Evolutionary conservation across 2,329 filamentous ascomycete genomes (phyloP).

Genomic region (Alternaria rosae): DNA sequence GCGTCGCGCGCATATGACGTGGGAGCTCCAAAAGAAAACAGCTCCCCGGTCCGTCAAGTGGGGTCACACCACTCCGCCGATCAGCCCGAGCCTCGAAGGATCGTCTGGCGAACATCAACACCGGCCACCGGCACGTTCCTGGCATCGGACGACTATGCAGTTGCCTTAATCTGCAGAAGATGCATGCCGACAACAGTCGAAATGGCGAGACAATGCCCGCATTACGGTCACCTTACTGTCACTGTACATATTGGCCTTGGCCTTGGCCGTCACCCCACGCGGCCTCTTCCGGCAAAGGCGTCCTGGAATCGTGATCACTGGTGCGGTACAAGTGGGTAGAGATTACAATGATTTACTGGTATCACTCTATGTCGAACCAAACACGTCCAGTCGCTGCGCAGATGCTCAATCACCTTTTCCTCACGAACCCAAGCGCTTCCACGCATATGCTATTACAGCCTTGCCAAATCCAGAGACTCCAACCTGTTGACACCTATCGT

Average conservation of each 20-base stretch:
- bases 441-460: neutral
- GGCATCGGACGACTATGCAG: neutral
- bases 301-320: neutral
- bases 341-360: neutral
- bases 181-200: neutral
- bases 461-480: neutral
- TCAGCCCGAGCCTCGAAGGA: conserved; percentile 1
- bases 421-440: neutral
- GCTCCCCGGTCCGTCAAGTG: conserved; percentile 22
- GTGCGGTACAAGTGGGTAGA: neutral
- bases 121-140: neutral
- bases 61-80: conserved; percentile 23
- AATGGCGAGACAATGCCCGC: neutral
- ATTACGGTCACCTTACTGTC: neutral
- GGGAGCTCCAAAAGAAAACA: conserved; percentile 22
- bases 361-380: conserved; percentile 3
- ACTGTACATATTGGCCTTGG: neutral
- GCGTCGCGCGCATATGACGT: conserved; percentile 22
- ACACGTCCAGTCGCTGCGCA: neutral
- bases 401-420: neutral
- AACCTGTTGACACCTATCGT: neutral
- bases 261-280: conserved; percentile 2
- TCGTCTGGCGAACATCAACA: conserved; percentile 1
- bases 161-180: neutral
- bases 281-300: neutral